Percentiles rank a stretch among this genome's conserved stretches.
Evolutionary conservation across 768 basidiomycete genomes (phyloP).

Genomic region (Auriscalpium vulgare): DNA sequence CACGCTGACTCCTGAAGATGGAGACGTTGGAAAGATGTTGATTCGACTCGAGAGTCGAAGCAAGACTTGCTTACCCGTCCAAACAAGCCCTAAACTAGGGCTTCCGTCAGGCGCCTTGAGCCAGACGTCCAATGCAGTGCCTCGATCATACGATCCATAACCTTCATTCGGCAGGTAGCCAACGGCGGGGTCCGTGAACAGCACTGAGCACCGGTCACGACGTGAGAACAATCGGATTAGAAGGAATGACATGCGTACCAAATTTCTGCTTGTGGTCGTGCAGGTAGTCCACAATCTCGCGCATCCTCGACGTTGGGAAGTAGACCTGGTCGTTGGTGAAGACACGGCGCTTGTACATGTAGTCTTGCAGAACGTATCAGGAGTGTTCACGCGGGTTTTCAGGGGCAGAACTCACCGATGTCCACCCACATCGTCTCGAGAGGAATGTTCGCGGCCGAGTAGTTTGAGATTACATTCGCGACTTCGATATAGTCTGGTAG

Average conservation of each 20-base stretch:
- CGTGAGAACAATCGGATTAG: no score
- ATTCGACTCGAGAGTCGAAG: neutral
- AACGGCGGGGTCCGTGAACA: conserved; percentile 72
- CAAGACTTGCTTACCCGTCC: conserved; percentile 40
- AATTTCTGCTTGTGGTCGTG: conserved; percentile 53
- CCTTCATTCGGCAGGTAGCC: conserved; percentile 38
- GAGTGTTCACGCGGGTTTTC: neutral
- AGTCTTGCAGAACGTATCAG: conserved; percentile 32
- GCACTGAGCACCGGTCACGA: conserved; percentile 28
- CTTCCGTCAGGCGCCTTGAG: conserved; percentile 57
- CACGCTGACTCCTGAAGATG: conserved; percentile 40
- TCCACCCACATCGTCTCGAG: conserved; percentile 79
- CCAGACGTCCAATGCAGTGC: conserved; percentile 45
- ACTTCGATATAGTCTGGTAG: conserved; percentile 51
- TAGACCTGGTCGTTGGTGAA: conserved; percentile 65
- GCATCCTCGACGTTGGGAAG: conserved; percentile 57
- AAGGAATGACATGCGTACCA: conserved; percentile 27
- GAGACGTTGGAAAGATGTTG: neutral
- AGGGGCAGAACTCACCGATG: conserved; percentile 38
- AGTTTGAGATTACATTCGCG: conserved; percentile 52
- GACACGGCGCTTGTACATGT: conserved; percentile 59
- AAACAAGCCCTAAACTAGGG: conserved; percentile 48
- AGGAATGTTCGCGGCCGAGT: conserved; percentile 52
- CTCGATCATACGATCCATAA: conserved; percentile 50
- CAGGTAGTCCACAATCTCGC: conserved; percentile 54